phyloP scores from a whole-genome alignment of 2,329 filamentous ascomycete species.

The Pseudovirgaria hyperparasitica region DNA sequence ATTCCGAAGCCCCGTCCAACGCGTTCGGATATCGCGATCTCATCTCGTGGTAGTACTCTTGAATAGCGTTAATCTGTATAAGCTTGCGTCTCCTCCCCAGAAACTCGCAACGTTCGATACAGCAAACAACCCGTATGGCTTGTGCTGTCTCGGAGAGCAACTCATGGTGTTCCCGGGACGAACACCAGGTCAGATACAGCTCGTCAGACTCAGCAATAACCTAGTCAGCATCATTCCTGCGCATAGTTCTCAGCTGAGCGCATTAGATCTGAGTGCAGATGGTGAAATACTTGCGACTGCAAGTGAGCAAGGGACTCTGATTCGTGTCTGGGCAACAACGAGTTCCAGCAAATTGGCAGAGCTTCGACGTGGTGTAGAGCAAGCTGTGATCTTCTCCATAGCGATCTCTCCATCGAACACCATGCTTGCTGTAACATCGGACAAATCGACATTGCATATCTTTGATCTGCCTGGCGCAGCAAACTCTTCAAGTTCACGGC shows the following conservation, averaged over 20 bases:
- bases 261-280: conserved; percentile 67
- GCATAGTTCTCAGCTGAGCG: conserved; percentile 66
- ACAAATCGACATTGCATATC: conserved; percentile 91
- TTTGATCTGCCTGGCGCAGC: conserved; percentile 58
- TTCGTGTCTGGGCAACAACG: conserved; percentile 70
- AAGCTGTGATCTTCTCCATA: conserved; percentile 74
- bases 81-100: conserved; percentile 59
- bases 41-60: conserved; percentile 71
- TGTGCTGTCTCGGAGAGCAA: conserved; percentile 65
- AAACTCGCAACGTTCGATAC: conserved; percentile 72
- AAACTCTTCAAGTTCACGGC: conserved; percentile 5
- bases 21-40: conserved; percentile 62
- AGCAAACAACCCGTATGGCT: conserved; percentile 66
- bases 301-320: conserved; percentile 82
- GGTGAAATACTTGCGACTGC: conserved; percentile 77
- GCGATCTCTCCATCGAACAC: conserved; percentile 73
- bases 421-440: conserved; percentile 81
- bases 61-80: conserved; percentile 71
- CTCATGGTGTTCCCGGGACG: conserved; percentile 78
- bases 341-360: conserved; percentile 75
- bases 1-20: conserved; percentile 66
- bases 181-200: conserved; percentile 74
- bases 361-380: conserved; percentile 78
- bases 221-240: conserved; percentile 91
- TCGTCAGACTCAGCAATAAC: conserved; percentile 64